Percentiles rank a stretch among this genome's conserved stretches.
Conservation (phyloP, 176 grass and related monocot genomes). For the Lolium multiflorum region DNA sequence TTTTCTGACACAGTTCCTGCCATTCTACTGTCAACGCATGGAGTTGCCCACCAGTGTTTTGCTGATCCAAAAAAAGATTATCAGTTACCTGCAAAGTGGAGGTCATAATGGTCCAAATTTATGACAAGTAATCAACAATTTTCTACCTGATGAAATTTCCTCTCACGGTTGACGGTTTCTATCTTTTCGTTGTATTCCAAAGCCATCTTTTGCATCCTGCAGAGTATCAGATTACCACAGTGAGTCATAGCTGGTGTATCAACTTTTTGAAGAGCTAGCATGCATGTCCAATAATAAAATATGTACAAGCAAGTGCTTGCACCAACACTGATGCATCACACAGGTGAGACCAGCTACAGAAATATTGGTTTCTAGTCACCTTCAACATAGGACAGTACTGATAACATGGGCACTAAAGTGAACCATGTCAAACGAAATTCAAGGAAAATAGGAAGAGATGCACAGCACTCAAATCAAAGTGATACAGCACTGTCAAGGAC, state of each 20-base stretch:
- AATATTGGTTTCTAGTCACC: neutral
- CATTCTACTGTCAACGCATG: conserved; percentile 81
- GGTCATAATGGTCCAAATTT: conserved; percentile 9
- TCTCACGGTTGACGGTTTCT: conserved; percentile 89
- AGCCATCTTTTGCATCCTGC: conserved; percentile 83
- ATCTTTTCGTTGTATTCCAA: conserved; percentile 89
- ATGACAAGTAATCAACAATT: neutral
- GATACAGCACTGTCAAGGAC: neutral
- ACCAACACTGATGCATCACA: neutral
- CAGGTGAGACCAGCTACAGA: neutral
- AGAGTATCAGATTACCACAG: conserved; percentile 13
- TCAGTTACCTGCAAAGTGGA: conserved; percentile 18
- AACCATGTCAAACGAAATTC: conserved; percentile 23
- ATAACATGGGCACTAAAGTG: neutral
- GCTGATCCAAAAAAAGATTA: conserved; percentile 58
- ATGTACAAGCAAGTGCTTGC: neutral
- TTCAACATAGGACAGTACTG: neutral
- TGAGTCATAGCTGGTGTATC: conserved; percentile 13
- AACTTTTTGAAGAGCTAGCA: neutral
- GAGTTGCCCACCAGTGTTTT: conserved; percentile 87
- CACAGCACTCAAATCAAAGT: neutral
- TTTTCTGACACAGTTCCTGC: conserved; percentile 91
- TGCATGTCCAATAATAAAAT: conserved; percentile 3
- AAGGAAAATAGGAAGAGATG: conserved; percentile 11
- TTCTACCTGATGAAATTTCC: conserved; percentile 94